Conservation (phyloP, 192 early-diverging fungal species). For the Gaertneriomyces sp. region DNA sequence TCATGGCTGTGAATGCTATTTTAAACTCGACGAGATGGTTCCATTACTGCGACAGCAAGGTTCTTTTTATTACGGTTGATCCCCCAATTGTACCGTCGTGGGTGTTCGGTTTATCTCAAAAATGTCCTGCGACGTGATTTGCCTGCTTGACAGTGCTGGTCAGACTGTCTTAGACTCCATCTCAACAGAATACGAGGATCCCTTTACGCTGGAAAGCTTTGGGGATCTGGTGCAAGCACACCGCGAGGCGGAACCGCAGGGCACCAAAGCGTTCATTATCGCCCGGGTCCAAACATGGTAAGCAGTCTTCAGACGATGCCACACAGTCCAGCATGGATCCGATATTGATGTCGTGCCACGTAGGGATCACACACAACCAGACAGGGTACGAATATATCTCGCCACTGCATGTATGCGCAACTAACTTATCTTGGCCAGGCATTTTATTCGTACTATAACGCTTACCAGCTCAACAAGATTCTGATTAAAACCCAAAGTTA, state of each 20-base stretch:
- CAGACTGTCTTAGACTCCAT: constrained; percentile 48
- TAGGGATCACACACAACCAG: constrained; percentile 50
- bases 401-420: neutral
- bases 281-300: constrained; percentile 58
- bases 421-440: constrained; percentile 26
- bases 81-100: too few species aligned
- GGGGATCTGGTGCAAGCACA: constrained; percentile 50
- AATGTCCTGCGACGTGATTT: constrained; percentile 38
- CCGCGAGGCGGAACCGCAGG: constrained; percentile 32
- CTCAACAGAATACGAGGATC: constrained; percentile 58
- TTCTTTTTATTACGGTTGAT: too few species aligned
- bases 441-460: constrained; percentile 57
- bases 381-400: constrained; percentile 15
- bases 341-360: too few species aligned
- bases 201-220: constrained; percentile 55
- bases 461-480: constrained; percentile 61
- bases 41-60: too few species aligned
- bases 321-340: too few species aligned
- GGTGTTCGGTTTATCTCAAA: neutral
- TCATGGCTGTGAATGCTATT: too few species aligned
- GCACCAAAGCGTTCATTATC: constrained; percentile 54
- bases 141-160: constrained; percentile 49
- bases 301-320: constrained; percentile 13
- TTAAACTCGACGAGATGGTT: too few species aligned
- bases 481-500: constrained; percentile 63